A percentile compares a stretch with the other conserved stretches of the same genome.
Evolutionary conservation across 2,329 filamentous ascomycete genomes (phyloP).

Genomic region (Fusarium longipes): DNA sequence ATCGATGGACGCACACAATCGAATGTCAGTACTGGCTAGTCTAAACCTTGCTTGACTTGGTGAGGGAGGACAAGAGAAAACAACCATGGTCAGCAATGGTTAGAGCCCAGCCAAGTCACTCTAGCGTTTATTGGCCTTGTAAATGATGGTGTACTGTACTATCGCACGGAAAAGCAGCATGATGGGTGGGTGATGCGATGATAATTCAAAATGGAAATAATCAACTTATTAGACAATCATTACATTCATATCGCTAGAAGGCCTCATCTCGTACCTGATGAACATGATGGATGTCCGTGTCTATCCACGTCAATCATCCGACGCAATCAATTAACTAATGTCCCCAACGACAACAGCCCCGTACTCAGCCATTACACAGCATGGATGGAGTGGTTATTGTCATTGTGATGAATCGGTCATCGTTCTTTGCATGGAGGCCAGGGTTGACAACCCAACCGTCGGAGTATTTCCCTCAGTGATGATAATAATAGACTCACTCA

Average conservation of each 20-base stretch:
- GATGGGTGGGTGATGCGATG: constrained; percentile 40
- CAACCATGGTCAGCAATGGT: constrained; percentile 16
- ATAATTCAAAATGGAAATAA: constrained; percentile 3
- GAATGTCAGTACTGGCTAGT: constrained; percentile 5
- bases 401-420: constrained; percentile 33
- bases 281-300: constrained; percentile 11
- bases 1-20: constrained; percentile 5
- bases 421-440: constrained; percentile 5
- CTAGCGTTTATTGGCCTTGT: constrained; percentile 12
- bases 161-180: constrained; percentile 23
- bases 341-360: constrained; percentile 23
- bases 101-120: constrained; percentile 25
- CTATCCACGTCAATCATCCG: constrained; percentile 20
- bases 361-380: constrained; percentile 10
- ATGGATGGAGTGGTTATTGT: constrained; percentile 14
- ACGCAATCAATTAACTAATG: constrained; percentile 16
- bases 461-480: constrained; percentile 35
- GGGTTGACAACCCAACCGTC: constrained; percentile 34
- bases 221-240: constrained; percentile 5
- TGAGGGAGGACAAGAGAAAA: background rate
- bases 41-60: constrained; percentile 18
- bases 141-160: constrained; percentile 26
- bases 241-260: constrained; percentile 3
- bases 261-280: constrained; percentile 29
- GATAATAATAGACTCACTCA: background rate